Base-by-base conservation (phyloP, 176 grass and related monocot species). In the Olyra latifolia region DNA sequence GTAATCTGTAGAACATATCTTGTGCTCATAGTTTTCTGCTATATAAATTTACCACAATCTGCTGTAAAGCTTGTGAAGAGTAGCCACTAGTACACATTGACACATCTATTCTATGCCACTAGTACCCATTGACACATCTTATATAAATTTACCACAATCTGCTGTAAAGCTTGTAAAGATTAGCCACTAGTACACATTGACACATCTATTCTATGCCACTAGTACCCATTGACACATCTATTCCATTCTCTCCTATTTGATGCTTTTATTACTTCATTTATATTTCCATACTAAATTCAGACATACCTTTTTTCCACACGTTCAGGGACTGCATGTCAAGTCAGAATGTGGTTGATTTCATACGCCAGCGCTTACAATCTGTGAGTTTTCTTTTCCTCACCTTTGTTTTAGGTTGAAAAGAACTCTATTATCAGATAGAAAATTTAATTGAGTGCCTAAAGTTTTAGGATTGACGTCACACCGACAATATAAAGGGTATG, bases 351-450 rank as follows among this genome's bases (percentile, higher is more conserved):
- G 78, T 82, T 61, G 8, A 53, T 43, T 62, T 20, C 49, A 32
- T 82, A 76, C 23, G 0, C 44, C 10, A 6, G 17, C 1, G 22
- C 29, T 62, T 85, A 42, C 5, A 1, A 66, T n/a, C 3, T 0
- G 84, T 81, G 84, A 87, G 77, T 75, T 14, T 69, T 20, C 42
- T 11, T 16, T 14, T 17, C 43, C 19, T 28, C 5, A 20, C 15
- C 16, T 17, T 17, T 49, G 20, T 22, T 27, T 27, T 25, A 35
- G 11, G 65, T 46, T 13, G 22, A 29, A 73, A 58, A 38, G 20
- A 55, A 42, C 22, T 50, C 12, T 28, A 13, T 23, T 71, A 24
- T 35, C n/a, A 2, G 3, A 61, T 55, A 41, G 47, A 29, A 53
- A 44, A 7, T 10, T 48, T 24, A n/a, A n/a, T n/a, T n/a, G n/a